Conservation (phyloP, 805 yeast species). For the Tetrapisispora namnaoensis region DNA sequence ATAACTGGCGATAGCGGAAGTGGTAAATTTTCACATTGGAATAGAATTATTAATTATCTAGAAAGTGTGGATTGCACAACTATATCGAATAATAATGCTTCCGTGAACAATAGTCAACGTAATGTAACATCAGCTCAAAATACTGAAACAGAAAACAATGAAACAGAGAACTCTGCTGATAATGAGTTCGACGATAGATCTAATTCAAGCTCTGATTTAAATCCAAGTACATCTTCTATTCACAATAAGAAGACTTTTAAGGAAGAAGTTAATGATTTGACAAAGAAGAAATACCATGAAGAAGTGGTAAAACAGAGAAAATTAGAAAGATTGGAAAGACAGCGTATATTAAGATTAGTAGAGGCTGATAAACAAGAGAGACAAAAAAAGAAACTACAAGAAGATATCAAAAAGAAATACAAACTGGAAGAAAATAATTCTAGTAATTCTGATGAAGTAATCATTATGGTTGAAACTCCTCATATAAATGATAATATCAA, state of each 20-base stretch:
- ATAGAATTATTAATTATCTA: constrained; percentile 2
- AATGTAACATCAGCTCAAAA: neutral
- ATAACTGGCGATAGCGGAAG: constrained; percentile 3
- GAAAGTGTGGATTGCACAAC: neutral
- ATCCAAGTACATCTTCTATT: neutral
- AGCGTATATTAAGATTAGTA: constrained; percentile 44
- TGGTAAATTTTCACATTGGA: constrained; percentile 5
- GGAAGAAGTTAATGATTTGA: constrained; percentile 20
- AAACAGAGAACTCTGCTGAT: neutral
- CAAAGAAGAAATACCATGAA: constrained; percentile 25
- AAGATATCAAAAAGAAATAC: neutral
- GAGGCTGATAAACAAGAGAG: constrained; percentile 15
- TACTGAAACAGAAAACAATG: neutral
- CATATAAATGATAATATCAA: constrained; percentile 25
- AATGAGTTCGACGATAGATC: too few species aligned
- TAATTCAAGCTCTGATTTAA: neutral
- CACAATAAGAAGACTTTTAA: constrained; percentile 7
- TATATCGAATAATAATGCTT: neutral
- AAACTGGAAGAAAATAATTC: neutral
- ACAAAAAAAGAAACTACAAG: constrained; percentile 3
- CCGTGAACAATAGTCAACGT: neutral
- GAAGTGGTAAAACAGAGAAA: constrained; percentile 19
- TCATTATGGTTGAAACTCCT: constrained; percentile 34
- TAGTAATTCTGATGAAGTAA: constrained; percentile 42
- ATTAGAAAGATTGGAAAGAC: constrained; percentile 40